Base-by-base conservation (phyloP, 306 rosid genomes). In the Ormosia semicastrata region DNA sequence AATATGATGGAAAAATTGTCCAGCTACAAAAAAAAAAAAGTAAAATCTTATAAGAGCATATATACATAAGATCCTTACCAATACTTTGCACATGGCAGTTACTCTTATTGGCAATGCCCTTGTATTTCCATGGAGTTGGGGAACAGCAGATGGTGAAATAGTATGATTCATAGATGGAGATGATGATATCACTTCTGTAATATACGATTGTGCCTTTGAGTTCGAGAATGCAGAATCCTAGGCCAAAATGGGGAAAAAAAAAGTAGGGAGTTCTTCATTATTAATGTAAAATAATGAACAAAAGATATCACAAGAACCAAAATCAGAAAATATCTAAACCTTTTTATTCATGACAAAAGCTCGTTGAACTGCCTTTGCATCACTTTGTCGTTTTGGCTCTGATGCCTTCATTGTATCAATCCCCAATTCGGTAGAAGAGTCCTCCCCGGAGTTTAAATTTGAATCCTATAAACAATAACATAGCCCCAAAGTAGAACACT, bases 291-390 rank as follows among this genome's bases (percentile, higher is more conserved):
- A 56, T 62, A 12, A 59, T 64, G 58, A 79, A 62, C 68, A 40
- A 40, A 53, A 17, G 6, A 12, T n/a, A 34, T 36, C 59, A 76
- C 41, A 82, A 43, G 44, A 50, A 71, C 30, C n/a, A 66, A 83
- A 37, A 71, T 63, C 34, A 37, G 67, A 77, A 54, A 69, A 63
- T 60, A 81, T 82, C 46, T 29, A 78, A 72, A 96, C 99, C 98
- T 83, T 90, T 70, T 80, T 87, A 83, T 53, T 83, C 29, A 75
- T 75, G 74, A 92, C 41, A 86, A 96, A 96, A 63, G 98, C 99
- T 81, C 81, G 93, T 88, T 96, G 97, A 75, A 96, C 99, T 50
- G 91, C 87, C 86, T 89, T 78, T 87, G 98, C 99, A 87, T 95
- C 98, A 89, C 84, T 93, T 66, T 85, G 89, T 65, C 99, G 89